These are phyloP conservation scores for Lactuca sativa DNA, from an alignment of 129 eudicot genomes.

Conservation along the genomic window DNA sequence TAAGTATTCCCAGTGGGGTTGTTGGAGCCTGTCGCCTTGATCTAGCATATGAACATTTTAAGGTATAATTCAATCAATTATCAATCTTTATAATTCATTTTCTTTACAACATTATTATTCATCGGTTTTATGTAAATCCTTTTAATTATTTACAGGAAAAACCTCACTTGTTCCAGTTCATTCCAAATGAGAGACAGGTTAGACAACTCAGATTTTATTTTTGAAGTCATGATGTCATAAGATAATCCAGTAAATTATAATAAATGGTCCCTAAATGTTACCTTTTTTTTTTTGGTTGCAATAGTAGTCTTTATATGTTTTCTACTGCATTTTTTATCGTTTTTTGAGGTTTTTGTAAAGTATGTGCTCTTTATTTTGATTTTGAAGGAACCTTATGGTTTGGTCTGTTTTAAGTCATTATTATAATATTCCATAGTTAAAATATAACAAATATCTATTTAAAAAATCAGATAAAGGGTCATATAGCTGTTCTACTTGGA, in stretches of 20 bases:
- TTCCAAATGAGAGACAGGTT: constrained; percentile 87
- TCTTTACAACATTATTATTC: constrained; percentile 4
- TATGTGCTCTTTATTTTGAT: too few relatives aligned
- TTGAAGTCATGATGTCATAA: not conserved
- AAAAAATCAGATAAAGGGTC: too few relatives aligned
- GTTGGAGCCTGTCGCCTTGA: constrained; percentile 98
- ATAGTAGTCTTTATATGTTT: too few relatives aligned
- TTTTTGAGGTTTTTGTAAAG: too few relatives aligned
- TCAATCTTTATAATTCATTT: not conserved
- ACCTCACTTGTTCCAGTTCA: constrained; percentile 78
- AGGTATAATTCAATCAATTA: constrained; percentile 43
- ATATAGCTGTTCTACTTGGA: too few relatives aligned
- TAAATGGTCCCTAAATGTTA: too few relatives aligned
- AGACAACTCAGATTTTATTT: constrained; percentile 1
- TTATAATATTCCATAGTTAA: too few relatives aligned
- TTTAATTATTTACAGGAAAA: constrained; percentile 56
- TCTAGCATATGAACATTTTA: constrained; percentile 89
- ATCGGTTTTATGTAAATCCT: not conserved
- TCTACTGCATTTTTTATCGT: too few relatives aligned
- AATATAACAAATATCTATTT: too few relatives aligned
- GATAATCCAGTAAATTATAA: not conserved
- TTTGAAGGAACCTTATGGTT: too few relatives aligned
- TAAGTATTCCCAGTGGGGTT: constrained; percentile 84
- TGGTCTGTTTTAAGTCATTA: too few relatives aligned
- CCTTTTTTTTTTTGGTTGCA: too few relatives aligned